These are phyloP conservation scores for Coniochaeta sp. DNA, from an alignment of 2,329 filamentous ascomycete species.

Conservation along the genomic window DNA sequence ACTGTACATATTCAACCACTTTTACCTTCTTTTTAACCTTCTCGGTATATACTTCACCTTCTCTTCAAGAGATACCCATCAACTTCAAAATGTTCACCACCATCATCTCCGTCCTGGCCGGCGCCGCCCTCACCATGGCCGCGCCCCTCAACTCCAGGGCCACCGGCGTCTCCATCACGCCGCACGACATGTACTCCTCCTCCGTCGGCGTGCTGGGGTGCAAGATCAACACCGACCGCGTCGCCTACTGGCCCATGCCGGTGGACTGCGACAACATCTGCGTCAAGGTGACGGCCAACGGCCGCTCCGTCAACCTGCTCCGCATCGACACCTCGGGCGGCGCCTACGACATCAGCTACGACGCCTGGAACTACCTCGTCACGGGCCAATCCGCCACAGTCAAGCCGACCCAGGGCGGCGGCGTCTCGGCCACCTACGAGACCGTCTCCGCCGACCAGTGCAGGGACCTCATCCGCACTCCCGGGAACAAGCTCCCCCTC, in stretches of 20 bases:
- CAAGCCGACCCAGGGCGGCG: conserved; percentile 40
- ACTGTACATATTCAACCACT: too few relatives aligned
- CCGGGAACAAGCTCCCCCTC: conserved; percentile 44
- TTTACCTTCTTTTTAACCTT: too few relatives aligned
- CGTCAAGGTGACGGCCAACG: conserved; percentile 42
- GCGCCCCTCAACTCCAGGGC: neutral
- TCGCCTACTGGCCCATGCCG: conserved; percentile 52
- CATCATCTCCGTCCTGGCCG: neutral
- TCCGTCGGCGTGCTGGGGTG: conserved; percentile 53
- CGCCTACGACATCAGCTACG: conserved; percentile 52
- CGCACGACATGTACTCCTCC: conserved; percentile 49
- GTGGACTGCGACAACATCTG: conserved; percentile 51
- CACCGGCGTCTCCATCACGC: conserved; percentile 33
- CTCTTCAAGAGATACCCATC: too few relatives aligned
- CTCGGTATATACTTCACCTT: too few relatives aligned
- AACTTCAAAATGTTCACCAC: neutral
- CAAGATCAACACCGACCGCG: conserved; percentile 53
- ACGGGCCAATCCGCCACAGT: conserved; percentile 40
- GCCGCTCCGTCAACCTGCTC: conserved; percentile 48
- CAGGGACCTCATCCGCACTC: conserved; percentile 39
- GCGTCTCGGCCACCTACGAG: conserved; percentile 43
- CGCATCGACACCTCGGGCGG: conserved; percentile 49
- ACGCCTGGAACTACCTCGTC: conserved; percentile 53
- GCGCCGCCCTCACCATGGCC: neutral
- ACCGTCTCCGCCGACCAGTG: conserved; percentile 41